Percentiles rank a stretch among this genome's conserved stretches.
Conservation (phyloP, 805 yeast genomes). For the Candida taoyuanica region DNA sequence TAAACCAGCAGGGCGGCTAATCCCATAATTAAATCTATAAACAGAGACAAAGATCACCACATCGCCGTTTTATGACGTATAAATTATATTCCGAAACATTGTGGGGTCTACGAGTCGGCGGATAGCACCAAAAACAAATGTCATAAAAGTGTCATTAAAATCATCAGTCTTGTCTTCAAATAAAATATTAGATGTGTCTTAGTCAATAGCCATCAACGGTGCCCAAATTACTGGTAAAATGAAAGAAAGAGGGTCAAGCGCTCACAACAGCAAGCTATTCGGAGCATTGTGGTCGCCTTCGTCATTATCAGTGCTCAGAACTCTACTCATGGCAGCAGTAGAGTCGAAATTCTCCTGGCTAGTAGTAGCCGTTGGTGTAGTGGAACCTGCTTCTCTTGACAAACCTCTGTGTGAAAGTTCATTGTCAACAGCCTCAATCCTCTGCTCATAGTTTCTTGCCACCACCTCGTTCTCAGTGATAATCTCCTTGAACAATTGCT, state of each 20-base stretch:
- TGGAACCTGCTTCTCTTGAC: not conserved
- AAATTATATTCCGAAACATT: no score
- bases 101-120: no score
- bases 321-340: not conserved
- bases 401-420: constrained; percentile 45
- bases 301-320: constrained; percentile 34
- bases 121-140: no score
- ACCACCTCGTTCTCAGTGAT: constrained; percentile 53
- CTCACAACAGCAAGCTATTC: constrained; percentile 29
- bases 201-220: no score
- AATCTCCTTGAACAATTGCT: constrained; percentile 48
- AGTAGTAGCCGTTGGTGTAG: not conserved
- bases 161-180: no score
- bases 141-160: no score
- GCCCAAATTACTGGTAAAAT: no score
- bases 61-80: no score
- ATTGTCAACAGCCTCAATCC: constrained; percentile 40
- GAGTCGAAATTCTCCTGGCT: not conserved
- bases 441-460: constrained; percentile 43
- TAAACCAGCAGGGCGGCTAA: no score
- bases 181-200: no score
- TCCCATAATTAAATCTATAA: no score
- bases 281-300: constrained; percentile 33
- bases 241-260: not conserved
- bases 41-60: no score